A percentile compares a stretch with the other conserved stretches of the same genome.
Evolutionary conservation across 2,329 filamentous ascomycete genomes (phyloP).

Genomic region (Harringtonia lauricola): DNA sequence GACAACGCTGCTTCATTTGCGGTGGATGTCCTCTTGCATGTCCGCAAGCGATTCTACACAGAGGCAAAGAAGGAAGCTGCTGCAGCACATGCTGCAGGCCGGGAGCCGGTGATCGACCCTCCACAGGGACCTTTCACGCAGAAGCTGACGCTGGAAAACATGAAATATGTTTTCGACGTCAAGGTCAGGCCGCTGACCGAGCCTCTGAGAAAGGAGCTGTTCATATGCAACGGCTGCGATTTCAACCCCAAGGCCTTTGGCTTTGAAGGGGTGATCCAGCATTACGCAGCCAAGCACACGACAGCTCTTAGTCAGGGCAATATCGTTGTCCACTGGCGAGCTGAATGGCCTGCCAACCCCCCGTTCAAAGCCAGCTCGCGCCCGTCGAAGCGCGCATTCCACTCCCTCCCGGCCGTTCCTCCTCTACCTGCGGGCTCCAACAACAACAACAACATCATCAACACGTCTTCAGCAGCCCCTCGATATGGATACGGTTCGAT

Average conservation of each 20-base stretch:
- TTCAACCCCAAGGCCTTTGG: constrained; percentile 56
- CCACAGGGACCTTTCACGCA: constrained; percentile 43
- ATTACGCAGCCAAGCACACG: constrained; percentile 76
- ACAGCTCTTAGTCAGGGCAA: constrained; percentile 57
- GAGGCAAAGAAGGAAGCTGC: constrained; percentile 43
- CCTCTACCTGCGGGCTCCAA: not conserved
- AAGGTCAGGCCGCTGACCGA: constrained; percentile 64
- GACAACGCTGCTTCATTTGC: constrained; percentile 59
- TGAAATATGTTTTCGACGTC: constrained; percentile 75
- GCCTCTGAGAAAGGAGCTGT: constrained; percentile 56
- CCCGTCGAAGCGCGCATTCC: constrained; percentile 17
- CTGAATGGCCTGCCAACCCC: constrained; percentile 67
- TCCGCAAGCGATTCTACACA: constrained; percentile 56
- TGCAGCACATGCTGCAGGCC: constrained; percentile 32
- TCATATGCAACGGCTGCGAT: constrained; percentile 62
- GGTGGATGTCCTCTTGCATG: constrained; percentile 56
- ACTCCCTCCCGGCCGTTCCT: constrained; percentile 3
- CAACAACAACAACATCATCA: not conserved
- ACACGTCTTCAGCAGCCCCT: not conserved
- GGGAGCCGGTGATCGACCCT: constrained; percentile 33
- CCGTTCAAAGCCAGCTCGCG: constrained; percentile 57
- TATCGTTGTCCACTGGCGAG: constrained; percentile 66
- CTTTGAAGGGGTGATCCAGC: constrained; percentile 71
- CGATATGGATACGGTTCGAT: too few species aligned
- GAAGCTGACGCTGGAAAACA: constrained; percentile 66